A percentile compares a stretch with the other conserved stretches of the same genome.
Conservation (phyloP, 495 filamentous ascomycete species). For the Mycothermus thermophilus region DNA sequence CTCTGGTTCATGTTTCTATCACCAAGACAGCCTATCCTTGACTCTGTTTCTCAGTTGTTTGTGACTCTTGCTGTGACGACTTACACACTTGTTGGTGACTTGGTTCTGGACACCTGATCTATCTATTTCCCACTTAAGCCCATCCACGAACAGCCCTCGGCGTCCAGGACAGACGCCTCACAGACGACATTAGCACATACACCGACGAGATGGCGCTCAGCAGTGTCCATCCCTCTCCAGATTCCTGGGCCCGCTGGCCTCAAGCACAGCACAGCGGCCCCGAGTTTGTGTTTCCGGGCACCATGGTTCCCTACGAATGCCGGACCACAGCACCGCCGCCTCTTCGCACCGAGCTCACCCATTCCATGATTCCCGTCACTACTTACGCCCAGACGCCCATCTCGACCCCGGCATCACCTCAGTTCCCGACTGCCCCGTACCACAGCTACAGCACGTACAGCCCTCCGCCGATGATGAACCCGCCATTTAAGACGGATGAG, state of each 20-base stretch:
- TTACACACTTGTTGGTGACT: too few species aligned
- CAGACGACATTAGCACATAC: too few species aligned
- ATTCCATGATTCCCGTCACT: slow-evolving; percentile 22
- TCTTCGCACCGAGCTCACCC: slow-evolving; percentile 17
- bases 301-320: slow-evolving; percentile 24
- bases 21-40: not conserved
- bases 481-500: slow-evolving; percentile 24
- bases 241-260: slow-evolving; percentile 31
- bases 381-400: slow-evolving; percentile 25
- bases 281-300: slow-evolving; percentile 26
- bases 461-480: slow-evolving; percentile 15
- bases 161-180: too few species aligned
- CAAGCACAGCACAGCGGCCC: slow-evolving; percentile 18
- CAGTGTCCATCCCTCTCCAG: slow-evolving; percentile 16
- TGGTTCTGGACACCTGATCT: too few species aligned
- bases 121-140: not conserved
- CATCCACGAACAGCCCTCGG: not conserved
- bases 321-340: slow-evolving; percentile 14
- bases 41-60: too few species aligned
- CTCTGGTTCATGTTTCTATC: not conserved
- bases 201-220: slow-evolving; percentile 27
- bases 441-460: slow-evolving; percentile 22
- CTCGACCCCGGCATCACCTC: slow-evolving; percentile 20
- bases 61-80: too few species aligned
- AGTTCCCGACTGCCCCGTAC: slow-evolving; percentile 21